Base-by-base conservation (phyloP, 2,329 filamentous ascomycete genomes). In the Truncatella angustata region DNA sequence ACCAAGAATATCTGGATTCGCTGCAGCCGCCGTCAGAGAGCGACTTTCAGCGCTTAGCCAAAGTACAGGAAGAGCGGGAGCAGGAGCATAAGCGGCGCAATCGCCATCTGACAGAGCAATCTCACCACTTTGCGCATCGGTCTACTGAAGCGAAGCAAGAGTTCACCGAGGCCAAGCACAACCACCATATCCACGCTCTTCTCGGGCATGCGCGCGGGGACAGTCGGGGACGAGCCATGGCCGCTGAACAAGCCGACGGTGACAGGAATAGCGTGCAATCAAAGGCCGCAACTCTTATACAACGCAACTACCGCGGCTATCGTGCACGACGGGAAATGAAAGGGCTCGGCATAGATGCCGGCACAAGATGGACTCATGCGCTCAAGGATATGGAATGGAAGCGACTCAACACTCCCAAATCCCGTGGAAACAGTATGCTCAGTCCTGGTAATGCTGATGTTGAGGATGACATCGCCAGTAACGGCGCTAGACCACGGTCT, bases 281-380 rank as follows among this genome's bases (percentile, higher is more conserved):
- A 23, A 70, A 73, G 46, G 83, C 83, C 2, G 82, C 82, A 3
- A 73, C 71, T 20, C 62, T 82, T 23, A 86, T 86, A 43, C 83
- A 90, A 73, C 83, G 86, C 58, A 87, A 85, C 23, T 95, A 91
- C 66, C 80, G 91, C 30, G 90, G 90, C 5, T 90, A 95, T 67
- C 80, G 88, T 50, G 79, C 82, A 45, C 80, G 90, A 39, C 75
- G 90, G 44, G 85, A 90, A 66, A 75, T 94, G 60, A 69, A 81
- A 36, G 90, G 90, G 0, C 75, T 87, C 58, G 80, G 81, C 2
- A 66, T 95, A 30, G 81, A 88, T 66, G 80, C 88, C n/a, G 81
- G 77, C 26, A 84, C 85, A 26, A 75, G 88, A 60, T 92, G 88
- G 87, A 73, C 82, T 10, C 83, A 89, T 62, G 86, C 88, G 50